Conservation (phyloP, 352 stramenopile genomes). For the Phytopythium vexans region DNA sequence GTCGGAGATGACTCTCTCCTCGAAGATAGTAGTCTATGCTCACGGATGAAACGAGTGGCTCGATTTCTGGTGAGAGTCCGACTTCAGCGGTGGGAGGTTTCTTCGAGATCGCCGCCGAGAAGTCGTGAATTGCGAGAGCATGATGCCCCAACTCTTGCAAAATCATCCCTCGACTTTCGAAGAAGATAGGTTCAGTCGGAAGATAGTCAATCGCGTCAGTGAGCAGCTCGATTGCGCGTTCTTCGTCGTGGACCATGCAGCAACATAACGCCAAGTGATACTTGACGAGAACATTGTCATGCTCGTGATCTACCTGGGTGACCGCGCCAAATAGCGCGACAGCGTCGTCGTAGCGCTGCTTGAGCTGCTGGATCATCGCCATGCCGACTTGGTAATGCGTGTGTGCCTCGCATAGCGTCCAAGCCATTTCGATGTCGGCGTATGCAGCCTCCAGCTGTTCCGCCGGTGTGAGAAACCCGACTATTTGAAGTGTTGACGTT, state of each 20-base stretch:
- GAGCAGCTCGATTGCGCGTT: conserved; percentile 43
- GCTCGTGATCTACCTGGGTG: conserved; percentile 11
- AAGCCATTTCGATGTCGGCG: conserved; percentile 79
- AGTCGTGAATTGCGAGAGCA: conserved; percentile 52
- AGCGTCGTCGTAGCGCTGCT: conserved; percentile 38
- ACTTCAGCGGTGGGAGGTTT: conserved; percentile 1
- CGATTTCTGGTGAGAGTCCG: background rate
- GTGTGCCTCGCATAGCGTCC: conserved; percentile 34
- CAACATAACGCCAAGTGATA: conserved; percentile 62
- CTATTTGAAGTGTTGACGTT: background rate
- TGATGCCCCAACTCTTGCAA: conserved; percentile 55
- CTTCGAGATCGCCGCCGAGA: conserved; percentile 20
- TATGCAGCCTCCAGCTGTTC: conserved; percentile 72
- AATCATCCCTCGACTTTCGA: conserved; percentile 49
- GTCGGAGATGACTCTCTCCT: conserved; percentile 38
- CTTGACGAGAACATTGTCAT: conserved; percentile 45
- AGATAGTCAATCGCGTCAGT: conserved; percentile 52
- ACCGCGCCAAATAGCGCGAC: conserved; percentile 37
- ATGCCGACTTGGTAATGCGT: conserved; percentile 62
- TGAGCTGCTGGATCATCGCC: conserved; percentile 75
- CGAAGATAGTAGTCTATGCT: conserved; percentile 30
- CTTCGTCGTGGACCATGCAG: conserved; percentile 43
- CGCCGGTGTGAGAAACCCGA: conserved; percentile 12
- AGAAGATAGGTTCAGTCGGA: conserved; percentile 53
- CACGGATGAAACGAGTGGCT: conserved; percentile 1